Conservation (phyloP, 2,329 filamentous ascomycete genomes). For the Neopestalotiopsis rosae region DNA sequence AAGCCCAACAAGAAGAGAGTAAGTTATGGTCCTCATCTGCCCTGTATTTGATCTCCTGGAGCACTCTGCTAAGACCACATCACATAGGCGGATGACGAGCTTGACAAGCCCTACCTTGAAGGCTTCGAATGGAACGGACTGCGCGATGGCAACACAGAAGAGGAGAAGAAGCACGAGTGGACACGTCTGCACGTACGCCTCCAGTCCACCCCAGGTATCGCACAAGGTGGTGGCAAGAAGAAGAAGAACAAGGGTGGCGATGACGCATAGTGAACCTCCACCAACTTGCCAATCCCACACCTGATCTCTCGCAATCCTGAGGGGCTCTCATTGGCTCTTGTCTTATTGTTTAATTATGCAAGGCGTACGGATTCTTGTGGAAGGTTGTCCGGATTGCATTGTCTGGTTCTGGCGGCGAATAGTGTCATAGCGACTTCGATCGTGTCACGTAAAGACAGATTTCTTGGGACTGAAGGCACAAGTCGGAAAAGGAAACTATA, state of each 20-base stretch:
- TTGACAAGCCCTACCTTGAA: slow-evolving; percentile 84
- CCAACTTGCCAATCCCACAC: slow-evolving; percentile 30
- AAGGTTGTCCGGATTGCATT: slow-evolving; percentile 42
- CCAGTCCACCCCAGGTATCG: slow-evolving; percentile 54
- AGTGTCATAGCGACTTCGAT: background rate
- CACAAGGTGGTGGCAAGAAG: slow-evolving; percentile 58
- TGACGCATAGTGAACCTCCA: slow-evolving; percentile 45
- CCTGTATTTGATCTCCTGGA: background rate
- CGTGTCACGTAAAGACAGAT: background rate
- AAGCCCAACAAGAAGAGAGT: slow-evolving; percentile 98
- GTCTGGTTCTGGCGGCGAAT: slow-evolving; percentile 5
- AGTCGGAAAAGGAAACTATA: background rate
- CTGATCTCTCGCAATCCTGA: slow-evolving; percentile 41
- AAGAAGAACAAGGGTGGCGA: slow-evolving; percentile 68
- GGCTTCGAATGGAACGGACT: slow-evolving; percentile 84
- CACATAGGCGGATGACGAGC: slow-evolving; percentile 83
- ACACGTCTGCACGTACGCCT: slow-evolving; percentile 87
- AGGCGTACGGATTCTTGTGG: slow-evolving; percentile 49
- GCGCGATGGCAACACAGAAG: slow-evolving; percentile 26
- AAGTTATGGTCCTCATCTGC: slow-evolving; percentile 35
- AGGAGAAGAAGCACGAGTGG: slow-evolving; percentile 84
- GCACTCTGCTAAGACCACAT: background rate
- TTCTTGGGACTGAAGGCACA: background rate
- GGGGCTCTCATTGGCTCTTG: slow-evolving; percentile 34
- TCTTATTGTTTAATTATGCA: slow-evolving; percentile 38